These are phyloP conservation scores for Colletotrichum incanum DNA, from an alignment of 2,329 filamentous ascomycete species.

Conservation along the genomic window DNA sequence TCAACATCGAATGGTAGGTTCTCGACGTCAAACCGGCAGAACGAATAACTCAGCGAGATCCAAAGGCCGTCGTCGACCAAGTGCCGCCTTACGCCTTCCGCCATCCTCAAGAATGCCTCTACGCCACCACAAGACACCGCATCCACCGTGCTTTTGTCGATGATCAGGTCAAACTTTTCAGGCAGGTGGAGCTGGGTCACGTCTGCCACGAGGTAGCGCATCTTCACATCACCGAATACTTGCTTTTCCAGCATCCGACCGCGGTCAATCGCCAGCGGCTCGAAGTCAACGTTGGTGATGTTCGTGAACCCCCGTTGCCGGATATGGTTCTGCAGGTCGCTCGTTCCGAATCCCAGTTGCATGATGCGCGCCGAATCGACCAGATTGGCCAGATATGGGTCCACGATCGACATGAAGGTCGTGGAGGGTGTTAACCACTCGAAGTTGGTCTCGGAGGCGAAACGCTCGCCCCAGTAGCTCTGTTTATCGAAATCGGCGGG, in stretches of 20 bases:
- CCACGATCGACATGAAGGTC: conserved; percentile 58
- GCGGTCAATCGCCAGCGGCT: conserved; percentile 62
- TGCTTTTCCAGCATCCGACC: conserved; percentile 58
- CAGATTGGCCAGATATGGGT: conserved; percentile 55
- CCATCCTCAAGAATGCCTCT: conserved; percentile 57
- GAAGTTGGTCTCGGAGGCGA: conserved; percentile 60
- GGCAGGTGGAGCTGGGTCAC: conserved; percentile 55
- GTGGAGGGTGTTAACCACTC: conserved; percentile 64
- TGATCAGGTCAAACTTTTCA: conserved; percentile 57
- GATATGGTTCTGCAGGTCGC: conserved; percentile 65
- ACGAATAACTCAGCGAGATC: conserved; percentile 66
- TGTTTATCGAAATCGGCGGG: conserved; percentile 63
- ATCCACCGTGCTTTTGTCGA: conserved; percentile 67
- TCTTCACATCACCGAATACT: conserved; percentile 61
- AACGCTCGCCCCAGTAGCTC: conserved; percentile 66
- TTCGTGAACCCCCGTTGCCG: conserved; percentile 58
- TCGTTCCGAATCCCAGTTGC: conserved; percentile 66
- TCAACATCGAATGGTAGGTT: conserved; percentile 59
- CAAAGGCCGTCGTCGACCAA: conserved; percentile 58
- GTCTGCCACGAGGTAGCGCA: conserved; percentile 62
- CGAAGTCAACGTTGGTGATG: conserved; percentile 66
- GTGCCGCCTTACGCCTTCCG: conserved; percentile 52
- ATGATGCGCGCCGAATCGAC: conserved; percentile 54
- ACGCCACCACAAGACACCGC: conserved; percentile 63
- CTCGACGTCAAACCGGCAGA: conserved; percentile 56